These are phyloP conservation scores for Cutaneotrichosporon daszewskae DNA, from an alignment of 1,284 basidiomycete species.

Conservation along the genomic window DNA sequence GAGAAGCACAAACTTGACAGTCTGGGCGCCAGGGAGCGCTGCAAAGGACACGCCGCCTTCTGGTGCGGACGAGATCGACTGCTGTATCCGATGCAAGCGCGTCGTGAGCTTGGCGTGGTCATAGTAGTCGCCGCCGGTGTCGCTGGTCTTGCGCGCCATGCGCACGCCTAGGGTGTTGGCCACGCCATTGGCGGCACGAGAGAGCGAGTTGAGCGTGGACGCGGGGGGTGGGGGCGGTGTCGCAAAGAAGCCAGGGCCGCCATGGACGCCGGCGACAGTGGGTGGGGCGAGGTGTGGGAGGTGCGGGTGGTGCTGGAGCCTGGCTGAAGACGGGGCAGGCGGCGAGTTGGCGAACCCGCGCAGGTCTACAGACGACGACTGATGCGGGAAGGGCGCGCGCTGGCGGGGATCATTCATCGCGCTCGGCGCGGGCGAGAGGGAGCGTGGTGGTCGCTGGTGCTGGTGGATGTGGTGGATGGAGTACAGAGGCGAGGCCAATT, in stretches of 20 bases:
- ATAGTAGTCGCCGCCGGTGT: constrained; percentile 2
- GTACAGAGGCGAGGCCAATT: no score
- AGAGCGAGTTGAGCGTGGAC: not conserved
- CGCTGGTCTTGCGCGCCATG: constrained; percentile 10
- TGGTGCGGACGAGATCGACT: not conserved
- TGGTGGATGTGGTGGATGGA: no score
- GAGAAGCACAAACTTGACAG: constrained; percentile 42
- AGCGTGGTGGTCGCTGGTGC: not conserved
- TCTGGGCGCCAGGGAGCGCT: constrained; percentile 28
- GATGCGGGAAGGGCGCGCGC: constrained; percentile 39
- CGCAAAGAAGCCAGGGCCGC: constrained; percentile 13
- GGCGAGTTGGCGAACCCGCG: constrained; percentile 1
- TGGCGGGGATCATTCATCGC: constrained; percentile 35
- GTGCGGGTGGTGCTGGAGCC: not conserved
- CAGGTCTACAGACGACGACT: constrained; percentile 19
- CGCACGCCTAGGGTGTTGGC: constrained; percentile 1
- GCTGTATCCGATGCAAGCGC: not conserved
- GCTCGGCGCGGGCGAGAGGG: not conserved
- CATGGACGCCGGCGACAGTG: not conserved
- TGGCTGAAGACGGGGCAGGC: not conserved
- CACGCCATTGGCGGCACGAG: not conserved
- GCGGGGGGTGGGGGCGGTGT: not conserved
- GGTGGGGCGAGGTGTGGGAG: constrained; percentile 1
- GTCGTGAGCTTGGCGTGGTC: not conserved
- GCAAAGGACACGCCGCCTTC: no score